Evolutionary conservation across 2,329 filamentous ascomycete genomes (phyloP), one percentile per base, ranked within the genome.

Genomic region (Coleophoma crateriformis): DNA sequence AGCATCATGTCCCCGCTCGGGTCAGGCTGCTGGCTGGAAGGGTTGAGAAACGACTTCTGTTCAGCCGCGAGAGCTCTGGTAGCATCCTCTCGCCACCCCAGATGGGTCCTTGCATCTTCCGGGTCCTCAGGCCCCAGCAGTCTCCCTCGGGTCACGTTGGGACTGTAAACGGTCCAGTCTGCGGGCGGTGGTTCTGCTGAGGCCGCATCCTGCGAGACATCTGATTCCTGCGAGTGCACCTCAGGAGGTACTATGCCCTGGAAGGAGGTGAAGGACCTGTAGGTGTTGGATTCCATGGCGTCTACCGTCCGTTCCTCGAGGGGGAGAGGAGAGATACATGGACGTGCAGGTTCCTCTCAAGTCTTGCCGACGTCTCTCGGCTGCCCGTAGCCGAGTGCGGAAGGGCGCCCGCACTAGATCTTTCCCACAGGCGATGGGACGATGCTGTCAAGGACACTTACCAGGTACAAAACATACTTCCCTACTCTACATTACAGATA

Each of bases 91-190:
- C 37, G 35, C 39, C 42, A 47, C 8, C 39, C 38, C 46, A 27
- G n/a, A 42, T 14, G 7, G 27, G 35, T 50, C 39, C 40, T 48
- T 39, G 47, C 7, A 38, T 48, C 34, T 33, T 40, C 33, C 12
- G n/a, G 13, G 39, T 43, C 37, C 15, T 15, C 19, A 8, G 41
- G 7, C 12, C 32, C 45, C 10, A 34, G 12, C n/a, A 55, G 7
- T 35, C 50, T 51, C 7, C 56, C 56, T 40, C 52, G 38, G 6
- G 37, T 34, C 2, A 54, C 49, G 37, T 54, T 44, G 13, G 51
- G 45, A 17, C 51, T 54, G 38, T 54, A 53, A 15, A 57, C 55
- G 1, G 52, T 59, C 55, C 57, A 58, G 42, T 53, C 46, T 13
- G 49, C 12, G 45, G 43, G 35, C 50, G 43, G 22, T 44, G 39